Conservation (phyloP, 371 early-diverging fungal species). For the Apophysomyces variabilis region DNA sequence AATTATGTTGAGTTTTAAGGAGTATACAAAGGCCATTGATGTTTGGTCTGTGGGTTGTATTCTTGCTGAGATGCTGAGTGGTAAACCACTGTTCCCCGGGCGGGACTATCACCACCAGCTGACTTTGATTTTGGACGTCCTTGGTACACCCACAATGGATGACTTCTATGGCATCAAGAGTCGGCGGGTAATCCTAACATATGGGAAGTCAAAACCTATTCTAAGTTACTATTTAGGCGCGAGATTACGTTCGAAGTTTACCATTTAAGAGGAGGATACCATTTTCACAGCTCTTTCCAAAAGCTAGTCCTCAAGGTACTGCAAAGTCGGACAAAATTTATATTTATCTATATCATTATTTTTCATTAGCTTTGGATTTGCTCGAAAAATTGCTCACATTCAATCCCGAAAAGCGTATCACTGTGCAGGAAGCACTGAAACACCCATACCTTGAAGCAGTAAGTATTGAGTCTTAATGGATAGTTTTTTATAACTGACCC, state of each 20-base stretch:
- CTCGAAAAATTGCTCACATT: constrained; percentile 93
- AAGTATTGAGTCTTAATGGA: constrained; percentile 13
- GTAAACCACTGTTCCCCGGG: constrained; percentile 90
- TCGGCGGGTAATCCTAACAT: constrained; percentile 53
- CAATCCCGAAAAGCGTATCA: constrained; percentile 91
- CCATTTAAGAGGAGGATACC: constrained; percentile 91
- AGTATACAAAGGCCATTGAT: constrained; percentile 96
- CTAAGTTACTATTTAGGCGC: constrained; percentile 55
- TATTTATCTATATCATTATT: background rate
- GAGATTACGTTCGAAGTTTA: constrained; percentile 90
- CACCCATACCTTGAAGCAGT: constrained; percentile 89
- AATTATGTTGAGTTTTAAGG: constrained; percentile 94
- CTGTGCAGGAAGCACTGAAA: constrained; percentile 90
- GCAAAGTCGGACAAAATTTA: background rate
- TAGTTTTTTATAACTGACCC: background rate
- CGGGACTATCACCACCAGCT: constrained; percentile 96
- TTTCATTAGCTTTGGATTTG: constrained; percentile 80
- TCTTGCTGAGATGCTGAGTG: constrained; percentile 94
- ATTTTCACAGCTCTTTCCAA: constrained; percentile 78
- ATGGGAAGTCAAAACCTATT: background rate
- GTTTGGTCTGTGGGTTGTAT: constrained; percentile 99
- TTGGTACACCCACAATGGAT: constrained; percentile 97
- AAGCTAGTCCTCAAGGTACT: constrained; percentile 73
- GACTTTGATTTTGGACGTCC: constrained; percentile 94
- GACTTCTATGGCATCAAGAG: constrained; percentile 84